Evolutionary conservation across 306 rosid species (phyloP).

Genomic region (Biancaea sappan): DNA sequence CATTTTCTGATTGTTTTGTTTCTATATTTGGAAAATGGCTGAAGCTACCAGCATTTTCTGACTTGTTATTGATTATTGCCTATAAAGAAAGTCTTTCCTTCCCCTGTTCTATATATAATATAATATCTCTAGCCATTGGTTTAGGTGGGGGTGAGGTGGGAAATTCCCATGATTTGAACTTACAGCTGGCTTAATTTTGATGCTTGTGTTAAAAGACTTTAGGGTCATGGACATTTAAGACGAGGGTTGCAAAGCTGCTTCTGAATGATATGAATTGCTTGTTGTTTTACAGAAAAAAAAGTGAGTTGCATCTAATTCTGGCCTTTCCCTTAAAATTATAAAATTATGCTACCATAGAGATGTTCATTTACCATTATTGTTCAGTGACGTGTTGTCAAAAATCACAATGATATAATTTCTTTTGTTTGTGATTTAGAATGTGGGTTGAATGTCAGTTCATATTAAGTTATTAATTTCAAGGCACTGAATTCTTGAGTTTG

Average conservation of each 20-base stretch:
- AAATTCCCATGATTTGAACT: constrained; percentile 7
- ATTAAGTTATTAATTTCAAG: not conserved
- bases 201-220: not conserved
- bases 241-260: constrained; percentile 2
- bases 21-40: constrained; percentile 19
- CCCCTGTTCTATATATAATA: constrained; percentile 1
- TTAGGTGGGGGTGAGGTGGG: constrained; percentile 17
- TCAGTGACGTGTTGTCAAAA: not conserved
- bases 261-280: constrained; percentile 13
- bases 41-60: constrained; percentile 16
- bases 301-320: not conserved
- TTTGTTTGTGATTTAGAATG: not conserved
- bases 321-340: not conserved
- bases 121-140: constrained; percentile 18
- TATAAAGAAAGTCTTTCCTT: constrained; percentile 12
- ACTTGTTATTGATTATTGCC: constrained; percentile 5
- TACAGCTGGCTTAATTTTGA: constrained; percentile 10
- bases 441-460: not conserved
- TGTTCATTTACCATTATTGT: not conserved
- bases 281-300: not conserved
- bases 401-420: not conserved
- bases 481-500: not conserved
- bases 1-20: constrained; percentile 8
- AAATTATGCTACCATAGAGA: not conserved
- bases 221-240: constrained; percentile 17